Evolutionary conservation across 2,329 filamentous ascomycete species (phyloP), one percentile per base, ranked within the genome.

Genomic region (Fusarium tjaetaba): DNA sequence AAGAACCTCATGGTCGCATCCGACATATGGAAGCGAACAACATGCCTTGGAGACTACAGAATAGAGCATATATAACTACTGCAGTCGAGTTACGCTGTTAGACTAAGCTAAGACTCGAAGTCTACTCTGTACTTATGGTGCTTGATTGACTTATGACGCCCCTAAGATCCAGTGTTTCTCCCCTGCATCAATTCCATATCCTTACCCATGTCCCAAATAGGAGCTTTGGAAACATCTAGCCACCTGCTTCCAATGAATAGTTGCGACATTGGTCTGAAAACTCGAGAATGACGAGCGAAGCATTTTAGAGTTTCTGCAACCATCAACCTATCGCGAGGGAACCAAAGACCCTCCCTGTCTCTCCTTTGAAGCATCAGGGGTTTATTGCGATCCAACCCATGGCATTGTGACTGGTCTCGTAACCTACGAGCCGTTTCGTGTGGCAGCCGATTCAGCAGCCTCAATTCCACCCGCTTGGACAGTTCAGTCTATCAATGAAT

Each of bases 391-490:
- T 65, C 66, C 71, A 76, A 76, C 68, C 66, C 65, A 65, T 66
- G 70, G 45, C 43, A 42, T 63, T 43, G 55, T 61, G 49, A 59
- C 60, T 61, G 59, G 72, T 64, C 65, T 75, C 57, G 43, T 39
- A 55, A 68, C 41, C 59, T 46, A 63, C 62, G 64, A 70, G 68
- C 64, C 52, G 70, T 75, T 74, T 77, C 68, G 65, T 73, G 71
- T 72, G 71, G 68, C 46, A 62, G 72, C 58, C 69, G 65, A 75
- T 65, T 59, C 55, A 52, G 38, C 59, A 75, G 72, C 72, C 72
- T 73, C 69, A 73, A 75, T 75, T 74, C 65, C 69, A 73, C 52
- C 56, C 42, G 30, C n/a, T 73, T 56, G 36, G 46, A 46, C 41
- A 26, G 39, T 41, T 38, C 45, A 52, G 63, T 67, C 68, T 59